A percentile compares a stretch with the other conserved stretches of the same genome.
Evolutionary conservation across 345 rosid species (phyloP).

Genomic region (Sisymbrium irio): DNA sequence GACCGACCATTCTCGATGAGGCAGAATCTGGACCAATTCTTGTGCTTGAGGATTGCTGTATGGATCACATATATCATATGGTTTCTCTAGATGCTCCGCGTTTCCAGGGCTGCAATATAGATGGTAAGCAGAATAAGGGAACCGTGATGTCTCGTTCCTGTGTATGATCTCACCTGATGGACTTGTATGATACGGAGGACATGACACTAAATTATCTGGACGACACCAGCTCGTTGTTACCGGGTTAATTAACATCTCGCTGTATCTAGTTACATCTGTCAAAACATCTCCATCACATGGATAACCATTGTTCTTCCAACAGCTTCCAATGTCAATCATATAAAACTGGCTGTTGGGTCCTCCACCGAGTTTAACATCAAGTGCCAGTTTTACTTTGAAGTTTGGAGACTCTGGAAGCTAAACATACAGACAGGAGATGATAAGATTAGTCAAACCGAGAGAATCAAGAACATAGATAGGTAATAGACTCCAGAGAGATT

Average conservation of each 20-base stretch:
- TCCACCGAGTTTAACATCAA: slow-evolving; percentile 54
- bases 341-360: slow-evolving; percentile 53
- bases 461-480: neutral
- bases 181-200: slow-evolving; percentile 51
- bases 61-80: slow-evolving; percentile 49
- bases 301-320: slow-evolving; percentile 61
- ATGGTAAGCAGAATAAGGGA: slow-evolving; percentile 52
- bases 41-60: slow-evolving; percentile 61
- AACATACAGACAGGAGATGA: neutral
- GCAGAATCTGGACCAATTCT: slow-evolving; percentile 47
- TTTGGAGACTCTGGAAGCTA: slow-evolving; percentile 54
- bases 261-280: slow-evolving; percentile 58
- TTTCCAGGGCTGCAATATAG: slow-evolving; percentile 52
- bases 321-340: slow-evolving; percentile 56
- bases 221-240: slow-evolving; percentile 47
- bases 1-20: slow-evolving; percentile 48
- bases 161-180: slow-evolving; percentile 37
- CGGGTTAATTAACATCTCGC: slow-evolving; percentile 51
- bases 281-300: slow-evolving; percentile 51
- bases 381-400: slow-evolving; percentile 51
- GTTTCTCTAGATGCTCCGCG: slow-evolving; percentile 40
- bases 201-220: slow-evolving; percentile 39
- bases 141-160: slow-evolving; percentile 40
- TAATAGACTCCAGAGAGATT: too few species aligned
- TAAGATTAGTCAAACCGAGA: neutral